phyloP scores from a whole-genome alignment of 2,329 filamentous ascomycete species.

The Microascus cirrosus region DNA sequence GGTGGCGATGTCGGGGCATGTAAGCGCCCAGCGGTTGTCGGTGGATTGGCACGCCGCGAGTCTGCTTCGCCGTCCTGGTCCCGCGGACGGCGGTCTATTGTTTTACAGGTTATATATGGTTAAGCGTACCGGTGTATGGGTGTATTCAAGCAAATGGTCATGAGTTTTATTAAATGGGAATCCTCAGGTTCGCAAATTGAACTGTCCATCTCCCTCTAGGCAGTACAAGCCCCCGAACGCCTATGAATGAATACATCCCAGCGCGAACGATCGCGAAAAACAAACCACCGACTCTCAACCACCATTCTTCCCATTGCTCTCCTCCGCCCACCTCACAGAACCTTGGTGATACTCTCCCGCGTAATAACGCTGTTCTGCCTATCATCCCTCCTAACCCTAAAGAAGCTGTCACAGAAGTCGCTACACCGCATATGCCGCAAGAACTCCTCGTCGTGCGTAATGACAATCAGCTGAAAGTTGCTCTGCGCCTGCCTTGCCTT shows the following conservation, averaged over 20 bases:
- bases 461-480: conserved; percentile 97
- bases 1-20: neutral
- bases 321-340: conserved; percentile 17
- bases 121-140: neutral
- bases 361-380: conserved; percentile 82
- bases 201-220: neutral
- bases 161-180: neutral
- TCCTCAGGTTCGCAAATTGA: neutral
- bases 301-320: neutral
- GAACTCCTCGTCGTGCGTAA: conserved; percentile 98
- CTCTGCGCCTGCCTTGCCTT: conserved; percentile 68
- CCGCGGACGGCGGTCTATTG: neutral
- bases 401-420: conserved; percentile 90
- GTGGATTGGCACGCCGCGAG: neutral
- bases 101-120: neutral
- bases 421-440: conserved; percentile 84
- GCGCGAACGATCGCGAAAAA: neutral
- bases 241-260: neutral
- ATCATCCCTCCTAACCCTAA: conserved; percentile 70
- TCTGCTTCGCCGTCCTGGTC: neutral
- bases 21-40: neutral
- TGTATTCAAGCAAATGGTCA: neutral
- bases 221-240: neutral
- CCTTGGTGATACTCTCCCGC: conserved; percentile 47
- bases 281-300: neutral